Evolutionary conservation across 1,284 basidiomycete genomes (phyloP), one percentile per base, ranked within the genome.

Genomic region (Marasmius sp.): DNA sequence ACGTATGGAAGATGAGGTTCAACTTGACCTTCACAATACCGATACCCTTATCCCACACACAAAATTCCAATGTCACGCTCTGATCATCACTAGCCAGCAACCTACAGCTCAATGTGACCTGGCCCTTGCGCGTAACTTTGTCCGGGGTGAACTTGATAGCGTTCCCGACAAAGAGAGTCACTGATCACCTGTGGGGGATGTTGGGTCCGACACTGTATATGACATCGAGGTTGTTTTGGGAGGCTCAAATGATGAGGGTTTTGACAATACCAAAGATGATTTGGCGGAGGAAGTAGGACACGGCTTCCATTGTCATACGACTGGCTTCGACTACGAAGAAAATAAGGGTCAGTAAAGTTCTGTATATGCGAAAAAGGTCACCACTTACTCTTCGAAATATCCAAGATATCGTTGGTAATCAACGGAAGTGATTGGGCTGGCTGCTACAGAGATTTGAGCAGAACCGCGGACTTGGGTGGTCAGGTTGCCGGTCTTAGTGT

Each of bases 391-490:
- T 98, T 98, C 34, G 95, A 97, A 67, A 98, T 97, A 84, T 98
- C 95, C 80, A 97, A 85, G 69, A 98, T 97, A 75, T 97, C 95
- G 74, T 98, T 95, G 68, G 99, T 99, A 77, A 99, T 99, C 70
- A 98, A 85, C 60, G 99, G 81, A 68, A 99, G 79, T 34, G 95
- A 97, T 63, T 93, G 86, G 0, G 97, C 97, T 98, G 14, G 97
- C 97, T 1, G 97, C 97, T 0, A 96, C 96, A 0, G 95, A 97
- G 71, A 99, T 99, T 77, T 99, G 97, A 0, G 97, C 97, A 72
- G 99, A 99, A 18, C 97, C 97, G 76, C 97, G 90, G 63, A 99
- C 97, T 88, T 99, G 97, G 0, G 96, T 97, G 14, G 97, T 98
- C 77, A 98, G 82, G 76, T 97, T 97, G 65, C 92, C 92, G 4